Base-by-base conservation (phyloP, 1,284 basidiomycete species). In the Ganoderma lingzhi region DNA sequence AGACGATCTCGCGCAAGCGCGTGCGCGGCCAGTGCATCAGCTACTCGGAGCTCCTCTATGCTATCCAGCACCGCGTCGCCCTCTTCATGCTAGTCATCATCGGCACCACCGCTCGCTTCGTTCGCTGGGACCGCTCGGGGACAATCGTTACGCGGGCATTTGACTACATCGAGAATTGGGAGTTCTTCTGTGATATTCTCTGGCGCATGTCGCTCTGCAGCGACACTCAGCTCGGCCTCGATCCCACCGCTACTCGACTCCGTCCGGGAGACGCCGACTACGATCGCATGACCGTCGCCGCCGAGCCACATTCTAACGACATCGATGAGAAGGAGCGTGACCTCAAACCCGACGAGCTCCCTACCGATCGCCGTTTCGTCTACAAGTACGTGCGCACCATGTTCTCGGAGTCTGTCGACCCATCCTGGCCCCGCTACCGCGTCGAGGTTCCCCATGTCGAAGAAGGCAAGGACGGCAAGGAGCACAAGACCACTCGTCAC, bases 211-310 rank as follows among this genome's bases (percentile, higher is more conserved):
- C 70, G 72, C 48, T 76, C 74, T 67, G 68, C 73, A 37, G 70
- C 76, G 44, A 78, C 76, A 62, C 77, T 73, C 66, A 78, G 75
- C 69, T 78, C 67, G 41, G 79, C 67, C 8, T 44, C 19, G 71
- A 72, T 28, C 64, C 69, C 1, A 68, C 58, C 2, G 68, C 67
- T 1, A 60, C 14, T 1, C 67, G 65, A 6, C n/a, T 73, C 23
- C 32, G 9, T 10, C 62, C 42, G 0, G 44, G 35, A 3, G 41
- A 51, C 3, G 37, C 8, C 12, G 59, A 63, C 9, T 73, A 63
- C 61, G 35, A 65, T 6, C 10, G 6, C 12, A 73, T 73, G 71
- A 44, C 44, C 15, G 3, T 5, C 3, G 37, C 30, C 9, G 63
- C 66, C 4, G 5, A 14, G 1, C 30, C 44, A 5, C 17, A 44